These are phyloP conservation scores for Desmodesmus armatus DNA, from an alignment of 139 green algal species.

Conservation along the genomic window DNA sequence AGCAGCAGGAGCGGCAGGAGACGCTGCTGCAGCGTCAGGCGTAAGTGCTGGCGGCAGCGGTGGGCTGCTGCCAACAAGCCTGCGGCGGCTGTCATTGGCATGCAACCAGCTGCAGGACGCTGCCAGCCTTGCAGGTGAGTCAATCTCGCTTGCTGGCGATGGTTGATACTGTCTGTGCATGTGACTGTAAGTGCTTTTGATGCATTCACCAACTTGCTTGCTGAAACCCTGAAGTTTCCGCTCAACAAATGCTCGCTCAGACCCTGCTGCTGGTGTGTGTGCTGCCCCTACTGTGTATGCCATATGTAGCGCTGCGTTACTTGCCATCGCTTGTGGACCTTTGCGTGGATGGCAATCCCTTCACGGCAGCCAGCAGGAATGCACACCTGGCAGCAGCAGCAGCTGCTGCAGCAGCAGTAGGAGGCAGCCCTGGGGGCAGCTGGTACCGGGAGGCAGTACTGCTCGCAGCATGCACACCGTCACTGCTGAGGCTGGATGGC, in stretches of 20 bases:
- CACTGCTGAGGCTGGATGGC: conserved; percentile 11
- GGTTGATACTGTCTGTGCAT: no score
- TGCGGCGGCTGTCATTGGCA: conserved; percentile 10
- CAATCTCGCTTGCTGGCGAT: no score
- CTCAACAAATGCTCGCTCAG: no score
- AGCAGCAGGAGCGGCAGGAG: neutral
- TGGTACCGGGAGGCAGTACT: conserved; percentile 7
- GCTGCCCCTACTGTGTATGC: no score
- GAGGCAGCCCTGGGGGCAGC: neutral
- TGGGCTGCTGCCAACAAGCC: neutral
- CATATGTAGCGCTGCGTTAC: neutral
- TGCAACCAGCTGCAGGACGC: neutral
- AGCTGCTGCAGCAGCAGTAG: neutral
- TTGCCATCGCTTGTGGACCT: neutral
- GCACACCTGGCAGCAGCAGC: neutral
- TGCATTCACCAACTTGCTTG: no score
- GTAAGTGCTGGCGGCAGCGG: no score
- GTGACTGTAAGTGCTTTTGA: no score
- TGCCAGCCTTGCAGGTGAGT: neutral
- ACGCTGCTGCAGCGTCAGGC: neutral
- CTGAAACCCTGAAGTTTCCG: no score
- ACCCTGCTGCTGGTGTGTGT: no score
- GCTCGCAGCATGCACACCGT: conserved; percentile 15
- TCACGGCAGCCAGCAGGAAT: neutral
- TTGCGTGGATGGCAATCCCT: conserved; percentile 7